phyloP scores from a whole-genome alignment of 805 yeast genomes.

The Candida yuanshanica region DNA sequence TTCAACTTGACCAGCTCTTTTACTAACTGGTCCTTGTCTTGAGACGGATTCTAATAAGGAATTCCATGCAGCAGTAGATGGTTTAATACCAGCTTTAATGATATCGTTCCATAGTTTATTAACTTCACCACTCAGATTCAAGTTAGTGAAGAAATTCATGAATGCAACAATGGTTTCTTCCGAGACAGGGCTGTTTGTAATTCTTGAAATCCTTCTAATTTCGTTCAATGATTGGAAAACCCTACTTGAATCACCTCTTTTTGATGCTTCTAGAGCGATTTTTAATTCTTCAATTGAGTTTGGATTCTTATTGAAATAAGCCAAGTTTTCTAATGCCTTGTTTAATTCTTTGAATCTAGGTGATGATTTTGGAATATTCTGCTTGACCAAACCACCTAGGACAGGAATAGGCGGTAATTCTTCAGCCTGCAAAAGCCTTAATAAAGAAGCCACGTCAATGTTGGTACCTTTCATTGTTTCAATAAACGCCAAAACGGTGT shows the following conservation, averaged over 20 bases:
- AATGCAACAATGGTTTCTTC: slow-evolving; percentile 37
- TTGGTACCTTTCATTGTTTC: slow-evolving; percentile 7
- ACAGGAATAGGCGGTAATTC: slow-evolving; percentile 4
- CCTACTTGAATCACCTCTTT: slow-evolving; percentile 8
- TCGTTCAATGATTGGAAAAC: slow-evolving; percentile 15
- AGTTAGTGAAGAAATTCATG: slow-evolving; percentile 41
- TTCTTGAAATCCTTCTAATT: slow-evolving; percentile 19
- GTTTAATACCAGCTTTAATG: slow-evolving; percentile 32
- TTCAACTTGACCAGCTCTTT: slow-evolving; percentile 33
- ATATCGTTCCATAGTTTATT: slow-evolving; percentile 47
- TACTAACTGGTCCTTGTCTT: slow-evolving; percentile 19
- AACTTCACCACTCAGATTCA: slow-evolving; percentile 31
- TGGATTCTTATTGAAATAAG: slow-evolving; percentile 15
- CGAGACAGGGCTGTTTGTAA: slow-evolving; percentile 29
- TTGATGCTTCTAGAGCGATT: slow-evolving; percentile 15
- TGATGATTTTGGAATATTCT: slow-evolving; percentile 2
- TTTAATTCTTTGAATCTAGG: slow-evolving; percentile 8
- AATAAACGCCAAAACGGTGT: slow-evolving; percentile 15
- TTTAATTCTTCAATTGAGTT: slow-evolving; percentile 15
- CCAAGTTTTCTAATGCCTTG: slow-evolving; percentile 6
- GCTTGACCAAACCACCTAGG: not conserved
- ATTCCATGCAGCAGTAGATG: slow-evolving; percentile 53
- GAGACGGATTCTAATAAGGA: slow-evolving; percentile 45
- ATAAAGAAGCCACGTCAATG: slow-evolving; percentile 9
- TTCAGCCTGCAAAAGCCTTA: slow-evolving; percentile 12